Evolutionary conservation across 148 eudicot genomes (phyloP).

Genomic region (Diospyros lotus): DNA sequence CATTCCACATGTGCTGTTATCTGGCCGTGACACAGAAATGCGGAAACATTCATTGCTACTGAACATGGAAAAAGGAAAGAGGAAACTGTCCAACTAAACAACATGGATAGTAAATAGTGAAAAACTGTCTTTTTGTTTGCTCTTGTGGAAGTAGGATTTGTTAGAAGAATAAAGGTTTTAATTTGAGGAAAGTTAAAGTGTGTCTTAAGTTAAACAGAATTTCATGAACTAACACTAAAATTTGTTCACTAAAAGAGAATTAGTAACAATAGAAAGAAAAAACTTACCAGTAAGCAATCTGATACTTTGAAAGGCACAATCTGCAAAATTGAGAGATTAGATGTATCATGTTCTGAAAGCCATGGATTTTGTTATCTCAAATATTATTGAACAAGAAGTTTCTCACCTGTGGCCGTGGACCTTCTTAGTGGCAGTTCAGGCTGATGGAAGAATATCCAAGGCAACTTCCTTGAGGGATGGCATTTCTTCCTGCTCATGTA

Average conservation of each 20-base stretch:
- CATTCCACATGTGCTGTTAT: not conserved
- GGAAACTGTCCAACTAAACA: not conserved
- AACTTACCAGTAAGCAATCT: not conserved
- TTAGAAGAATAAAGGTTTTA: not conserved
- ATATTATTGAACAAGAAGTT: not conserved
- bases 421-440: constrained; percentile 26
- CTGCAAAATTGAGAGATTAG: not conserved
- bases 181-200: not conserved
- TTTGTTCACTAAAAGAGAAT: too few species aligned
- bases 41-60: not conserved
- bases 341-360: not conserved
- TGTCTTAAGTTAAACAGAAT: too few species aligned
- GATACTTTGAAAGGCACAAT: not conserved
- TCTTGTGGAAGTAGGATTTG: not conserved
- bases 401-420: not conserved
- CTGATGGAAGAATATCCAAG: constrained; percentile 77
- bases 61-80: too few species aligned
- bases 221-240: too few species aligned
- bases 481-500: constrained; percentile 77
- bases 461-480: constrained; percentile 95
- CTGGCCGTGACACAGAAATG: not conserved
- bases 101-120: not conserved
- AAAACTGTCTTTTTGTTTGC: not conserved
- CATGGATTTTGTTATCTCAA: not conserved
- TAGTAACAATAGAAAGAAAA: not conserved